Evolutionary conservation across 768 basidiomycete species (phyloP).

Genomic region (Lactarius quietus): DNA sequence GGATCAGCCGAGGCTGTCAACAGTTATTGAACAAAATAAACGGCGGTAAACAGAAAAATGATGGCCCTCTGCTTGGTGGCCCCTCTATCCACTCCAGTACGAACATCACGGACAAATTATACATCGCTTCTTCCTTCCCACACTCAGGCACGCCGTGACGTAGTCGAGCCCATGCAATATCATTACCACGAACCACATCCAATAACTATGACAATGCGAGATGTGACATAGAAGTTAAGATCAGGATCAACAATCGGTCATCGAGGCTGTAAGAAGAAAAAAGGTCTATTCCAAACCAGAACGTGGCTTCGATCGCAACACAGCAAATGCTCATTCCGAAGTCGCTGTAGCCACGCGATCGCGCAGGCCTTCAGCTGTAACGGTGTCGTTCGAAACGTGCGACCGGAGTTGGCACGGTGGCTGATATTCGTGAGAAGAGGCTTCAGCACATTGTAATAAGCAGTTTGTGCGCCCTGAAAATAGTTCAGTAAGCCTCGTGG

Average conservation of each 20-base stretch:
- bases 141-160: background rate
- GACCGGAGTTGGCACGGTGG: conserved; percentile 38
- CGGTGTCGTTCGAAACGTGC: conserved; percentile 51
- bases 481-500: conserved; percentile 13
- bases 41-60: background rate
- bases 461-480: conserved; percentile 75
- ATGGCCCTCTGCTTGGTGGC: background rate
- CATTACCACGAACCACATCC: conserved; percentile 12
- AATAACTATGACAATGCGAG: conserved; percentile 14
- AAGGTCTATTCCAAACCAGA: background rate
- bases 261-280: background rate
- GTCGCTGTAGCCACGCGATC: conserved; percentile 42
- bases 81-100: background rate
- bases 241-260: conserved; percentile 13
- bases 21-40: background rate
- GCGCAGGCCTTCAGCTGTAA: conserved; percentile 47
- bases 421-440: conserved; percentile 71
- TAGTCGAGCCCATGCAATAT: background rate
- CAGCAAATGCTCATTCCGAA: conserved; percentile 39
- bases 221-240: conserved; percentile 8
- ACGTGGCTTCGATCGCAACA: background rate
- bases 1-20: background rate
- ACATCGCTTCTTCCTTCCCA: too few species aligned
- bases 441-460: conserved; percentile 74
- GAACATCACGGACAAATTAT: background rate